phyloP scores from a whole-genome alignment of 169 alveolate genomes.

The Theileria annulata region DNA sequence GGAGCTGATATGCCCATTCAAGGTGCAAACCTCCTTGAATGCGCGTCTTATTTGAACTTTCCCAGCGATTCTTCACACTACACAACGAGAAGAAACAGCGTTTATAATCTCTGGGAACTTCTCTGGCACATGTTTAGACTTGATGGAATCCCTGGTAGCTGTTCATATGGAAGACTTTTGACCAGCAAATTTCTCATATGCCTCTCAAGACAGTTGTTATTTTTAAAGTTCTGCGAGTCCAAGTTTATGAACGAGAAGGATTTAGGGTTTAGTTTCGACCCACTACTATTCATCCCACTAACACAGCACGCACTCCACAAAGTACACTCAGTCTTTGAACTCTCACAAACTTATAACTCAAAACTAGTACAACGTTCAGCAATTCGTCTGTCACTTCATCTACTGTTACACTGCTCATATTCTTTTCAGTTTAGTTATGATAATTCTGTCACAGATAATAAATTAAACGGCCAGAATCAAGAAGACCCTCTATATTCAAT shows the following conservation, averaged over 20 bases:
- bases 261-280: slow-evolving; percentile 55
- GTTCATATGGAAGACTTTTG: slow-evolving; percentile 38
- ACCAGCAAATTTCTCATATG: slow-evolving; percentile 49
- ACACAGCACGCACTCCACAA: slow-evolving; percentile 9
- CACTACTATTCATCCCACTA: slow-evolving; percentile 37
- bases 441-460: background rate
- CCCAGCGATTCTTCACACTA: slow-evolving; percentile 23
- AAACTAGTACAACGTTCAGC: slow-evolving; percentile 49
- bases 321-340: slow-evolving; percentile 50
- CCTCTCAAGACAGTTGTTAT: slow-evolving; percentile 51
- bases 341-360: slow-evolving; percentile 57
- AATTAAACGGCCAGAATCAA: background rate
- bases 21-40: slow-evolving; percentile 56
- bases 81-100: background rate
- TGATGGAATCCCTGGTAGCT: slow-evolving; percentile 67
- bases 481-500: background rate
- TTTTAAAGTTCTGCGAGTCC: slow-evolving; percentile 32
- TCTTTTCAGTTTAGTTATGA: background rate
- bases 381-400: slow-evolving; percentile 27
- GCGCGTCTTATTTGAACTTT: slow-evolving; percentile 39
- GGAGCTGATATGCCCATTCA: slow-evolving; percentile 53
- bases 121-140: slow-evolving; percentile 66
- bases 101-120: slow-evolving; percentile 46
- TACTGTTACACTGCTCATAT: slow-evolving; percentile 5
- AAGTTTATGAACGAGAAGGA: slow-evolving; percentile 44